phyloP scores from a whole-genome alignment of 257 asterid species.

The Fraxinus pennsylvanica region DNA sequence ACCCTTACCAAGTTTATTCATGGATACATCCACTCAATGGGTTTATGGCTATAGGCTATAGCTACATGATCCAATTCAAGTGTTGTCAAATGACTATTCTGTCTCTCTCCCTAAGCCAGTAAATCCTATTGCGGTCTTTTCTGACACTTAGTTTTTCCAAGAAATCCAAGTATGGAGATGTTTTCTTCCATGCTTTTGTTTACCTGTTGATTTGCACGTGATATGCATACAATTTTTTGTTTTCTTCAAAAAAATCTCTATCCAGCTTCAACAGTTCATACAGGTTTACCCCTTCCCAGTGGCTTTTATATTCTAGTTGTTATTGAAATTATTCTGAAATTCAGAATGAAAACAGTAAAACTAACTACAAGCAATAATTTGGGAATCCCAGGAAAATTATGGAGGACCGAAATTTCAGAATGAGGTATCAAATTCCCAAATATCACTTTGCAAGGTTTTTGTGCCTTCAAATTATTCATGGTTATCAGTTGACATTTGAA shows the following conservation, averaged over 20 bases:
- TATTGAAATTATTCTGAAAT: too few species aligned
- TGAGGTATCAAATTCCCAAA: not conserved
- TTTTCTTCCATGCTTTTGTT: too few species aligned
- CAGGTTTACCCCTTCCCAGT: too few species aligned
- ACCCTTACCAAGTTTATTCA: not conserved
- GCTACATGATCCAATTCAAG: not conserved
- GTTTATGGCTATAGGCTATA: not conserved
- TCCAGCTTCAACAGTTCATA: too few species aligned
- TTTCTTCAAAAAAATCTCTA: too few species aligned
- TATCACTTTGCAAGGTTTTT: not conserved
- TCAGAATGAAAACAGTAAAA: too few species aligned
- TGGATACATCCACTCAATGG: not conserved
- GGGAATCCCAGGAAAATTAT: not conserved
- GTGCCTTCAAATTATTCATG: not conserved
- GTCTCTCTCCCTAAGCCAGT: not conserved
- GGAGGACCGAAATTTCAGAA: not conserved
- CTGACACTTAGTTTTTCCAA: too few species aligned
- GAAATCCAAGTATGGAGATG: too few species aligned
- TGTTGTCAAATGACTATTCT: not conserved
- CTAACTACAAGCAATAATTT: not conserved
- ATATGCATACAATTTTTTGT: too few species aligned
- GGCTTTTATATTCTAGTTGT: too few species aligned
- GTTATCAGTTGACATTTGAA: not conserved
- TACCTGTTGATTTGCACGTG: not conserved
- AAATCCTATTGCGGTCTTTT: too few species aligned